Percentiles rank a stretch among this genome's conserved stretches.
Evolutionary conservation across 2,329 filamentous ascomycete genomes (phyloP).

Genomic region (Trichoderma aggressivum): DNA sequence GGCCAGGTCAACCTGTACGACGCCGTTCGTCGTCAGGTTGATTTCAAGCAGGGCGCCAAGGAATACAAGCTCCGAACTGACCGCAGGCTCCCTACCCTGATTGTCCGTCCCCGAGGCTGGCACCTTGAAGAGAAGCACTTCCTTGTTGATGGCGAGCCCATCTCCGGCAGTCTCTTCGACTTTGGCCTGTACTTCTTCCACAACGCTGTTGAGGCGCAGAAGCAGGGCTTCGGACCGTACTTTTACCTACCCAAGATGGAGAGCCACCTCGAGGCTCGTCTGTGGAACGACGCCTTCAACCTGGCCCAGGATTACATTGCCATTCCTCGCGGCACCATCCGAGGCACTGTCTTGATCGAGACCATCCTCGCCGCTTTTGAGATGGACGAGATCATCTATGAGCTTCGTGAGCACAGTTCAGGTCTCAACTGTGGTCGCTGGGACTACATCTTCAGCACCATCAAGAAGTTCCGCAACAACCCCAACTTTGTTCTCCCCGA

Average conservation of each 20-base stretch:
- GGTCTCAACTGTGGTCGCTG: slow-evolving; percentile 97
- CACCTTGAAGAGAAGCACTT: slow-evolving; percentile 98
- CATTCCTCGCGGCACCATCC: slow-evolving; percentile 85
- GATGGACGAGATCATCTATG: slow-evolving; percentile 99
- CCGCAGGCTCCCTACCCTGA: slow-evolving; percentile 78
- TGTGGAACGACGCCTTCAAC: slow-evolving; percentile 99
- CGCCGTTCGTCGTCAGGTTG: slow-evolving; percentile 86
- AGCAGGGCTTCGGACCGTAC: slow-evolving; percentile 84
- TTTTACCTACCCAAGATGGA: slow-evolving; percentile 99
- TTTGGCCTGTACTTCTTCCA: slow-evolving; percentile 99
- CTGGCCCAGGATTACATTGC: slow-evolving; percentile 89
- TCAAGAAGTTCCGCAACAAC: slow-evolving; percentile 99
- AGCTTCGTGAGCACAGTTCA: slow-evolving; percentile 92
- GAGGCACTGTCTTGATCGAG: slow-evolving; percentile 94
- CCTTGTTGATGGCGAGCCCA: slow-evolving; percentile 90
- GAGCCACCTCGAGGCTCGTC: slow-evolving; percentile 90
- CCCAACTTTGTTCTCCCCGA: slow-evolving; percentile 90
- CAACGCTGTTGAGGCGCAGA: slow-evolving; percentile 86
- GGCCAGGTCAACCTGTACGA: slow-evolving; percentile 98
- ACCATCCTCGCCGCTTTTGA: slow-evolving; percentile 97
- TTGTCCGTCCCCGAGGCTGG: slow-evolving; percentile 93
- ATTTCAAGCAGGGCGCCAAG: slow-evolving; percentile 93
- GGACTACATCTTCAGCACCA: slow-evolving; percentile 99
- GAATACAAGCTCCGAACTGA: slow-evolving; percentile 97
- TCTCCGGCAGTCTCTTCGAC: slow-evolving; percentile 90